phyloP scores from a whole-genome alignment of 208 protist genomes.

The Acanthamoeba healyi region DNA sequence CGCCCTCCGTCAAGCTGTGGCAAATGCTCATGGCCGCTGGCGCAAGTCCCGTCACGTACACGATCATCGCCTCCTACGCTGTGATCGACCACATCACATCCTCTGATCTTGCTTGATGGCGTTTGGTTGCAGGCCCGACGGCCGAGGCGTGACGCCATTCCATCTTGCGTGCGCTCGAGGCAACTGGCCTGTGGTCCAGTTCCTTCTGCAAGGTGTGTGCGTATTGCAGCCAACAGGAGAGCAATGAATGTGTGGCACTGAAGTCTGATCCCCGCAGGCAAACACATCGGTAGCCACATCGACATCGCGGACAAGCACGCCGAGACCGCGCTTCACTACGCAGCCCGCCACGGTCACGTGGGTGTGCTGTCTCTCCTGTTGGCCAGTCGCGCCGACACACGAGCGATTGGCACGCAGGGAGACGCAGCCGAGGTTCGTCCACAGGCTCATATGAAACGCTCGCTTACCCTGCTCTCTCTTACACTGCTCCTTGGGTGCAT shows the following conservation, averaged over 20 bases:
- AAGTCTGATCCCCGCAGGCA: neutral
- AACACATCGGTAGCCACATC: neutral
- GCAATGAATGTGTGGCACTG: no score
- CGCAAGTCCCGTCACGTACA: no score
- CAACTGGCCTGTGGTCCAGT: neutral
- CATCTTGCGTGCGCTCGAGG: neutral
- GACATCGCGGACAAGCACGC: neutral
- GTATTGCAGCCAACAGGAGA: no score
- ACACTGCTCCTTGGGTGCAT: no score
- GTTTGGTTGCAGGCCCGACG: neutral
- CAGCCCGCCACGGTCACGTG: neutral
- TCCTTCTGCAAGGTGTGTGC: neutral
- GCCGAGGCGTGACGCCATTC: neutral
- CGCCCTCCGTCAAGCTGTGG: neutral
- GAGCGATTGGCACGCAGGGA: neutral
- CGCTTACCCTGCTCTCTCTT: no score
- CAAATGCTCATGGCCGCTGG: neutral
- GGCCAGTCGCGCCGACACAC: neutral
- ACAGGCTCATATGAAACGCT: neutral
- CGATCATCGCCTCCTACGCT: no score
- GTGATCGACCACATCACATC: no score
- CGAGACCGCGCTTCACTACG: neutral
- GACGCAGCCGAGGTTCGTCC: neutral
- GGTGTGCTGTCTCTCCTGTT: constrained; percentile 7
- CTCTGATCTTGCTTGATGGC: no score